These are phyloP conservation scores for Cenchrus purpureus DNA, from an alignment of 176 grass and related monocot species.

Conservation along the genomic window DNA sequence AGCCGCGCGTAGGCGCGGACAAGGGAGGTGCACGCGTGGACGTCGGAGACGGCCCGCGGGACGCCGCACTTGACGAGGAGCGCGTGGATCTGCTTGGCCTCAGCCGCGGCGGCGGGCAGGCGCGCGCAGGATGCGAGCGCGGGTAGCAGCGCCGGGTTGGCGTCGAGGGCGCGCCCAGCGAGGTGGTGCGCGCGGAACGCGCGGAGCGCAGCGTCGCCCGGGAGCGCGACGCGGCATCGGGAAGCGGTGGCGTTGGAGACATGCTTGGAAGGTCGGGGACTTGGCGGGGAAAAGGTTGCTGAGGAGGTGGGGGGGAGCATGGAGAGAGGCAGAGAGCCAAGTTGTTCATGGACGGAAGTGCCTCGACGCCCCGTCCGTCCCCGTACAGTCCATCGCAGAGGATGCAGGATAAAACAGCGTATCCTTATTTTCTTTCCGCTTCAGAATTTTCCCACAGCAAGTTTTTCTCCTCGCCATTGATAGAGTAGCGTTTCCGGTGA, in stretches of 20 bases:
- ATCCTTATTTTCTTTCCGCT: too few species aligned
- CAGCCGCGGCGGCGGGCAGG: slow-evolving; percentile 29
- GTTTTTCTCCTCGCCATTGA: too few species aligned
- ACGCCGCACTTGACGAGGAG: slow-evolving; percentile 53
- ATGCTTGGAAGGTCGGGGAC: background rate
- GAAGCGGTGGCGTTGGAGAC: slow-evolving; percentile 16
- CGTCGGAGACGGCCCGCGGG: slow-evolving; percentile 11
- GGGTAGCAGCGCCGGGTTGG: slow-evolving; percentile 43
- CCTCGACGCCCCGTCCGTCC: background rate
- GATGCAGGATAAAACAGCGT: too few species aligned
- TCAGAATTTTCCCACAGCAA: too few species aligned
- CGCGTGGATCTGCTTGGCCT: slow-evolving; percentile 57
- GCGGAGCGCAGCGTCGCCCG: slow-evolving; percentile 31
- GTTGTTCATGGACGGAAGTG: background rate
- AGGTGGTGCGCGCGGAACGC: slow-evolving; percentile 45
- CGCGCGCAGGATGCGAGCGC: slow-evolving; percentile 55
- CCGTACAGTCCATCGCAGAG: too few species aligned
- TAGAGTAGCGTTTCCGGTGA: too few species aligned
- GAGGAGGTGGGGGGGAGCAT: background rate
- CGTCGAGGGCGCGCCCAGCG: slow-evolving; percentile 8
- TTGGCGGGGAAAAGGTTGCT: background rate
- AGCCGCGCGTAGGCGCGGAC: slow-evolving; percentile 41
- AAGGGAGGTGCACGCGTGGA: slow-evolving; percentile 49
- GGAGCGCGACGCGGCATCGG: slow-evolving; percentile 23
- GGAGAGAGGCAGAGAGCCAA: background rate